phyloP scores from a whole-genome alignment of 1,284 basidiomycete species.

The Ganoderma boninense region DNA sequence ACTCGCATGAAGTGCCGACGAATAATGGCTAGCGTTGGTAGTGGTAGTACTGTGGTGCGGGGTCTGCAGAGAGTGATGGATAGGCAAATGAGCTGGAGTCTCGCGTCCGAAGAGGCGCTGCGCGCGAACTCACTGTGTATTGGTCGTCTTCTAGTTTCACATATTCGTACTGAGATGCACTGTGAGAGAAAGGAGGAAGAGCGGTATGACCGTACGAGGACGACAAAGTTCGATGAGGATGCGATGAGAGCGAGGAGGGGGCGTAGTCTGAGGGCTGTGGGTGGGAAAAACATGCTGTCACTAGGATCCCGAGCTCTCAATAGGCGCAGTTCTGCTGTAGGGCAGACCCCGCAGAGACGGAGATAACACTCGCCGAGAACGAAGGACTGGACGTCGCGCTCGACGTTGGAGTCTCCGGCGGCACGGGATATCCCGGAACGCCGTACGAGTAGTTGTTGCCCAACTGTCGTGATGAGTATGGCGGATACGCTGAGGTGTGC shows the following conservation, averaged over 20 bases:
- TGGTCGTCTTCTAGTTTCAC: slow-evolving; percentile 70
- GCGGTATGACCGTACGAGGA: slow-evolving; percentile 35
- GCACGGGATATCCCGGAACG: slow-evolving; percentile 55
- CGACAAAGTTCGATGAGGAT: slow-evolving; percentile 32
- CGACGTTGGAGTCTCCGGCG: slow-evolving; percentile 71
- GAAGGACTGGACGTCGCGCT: slow-evolving; percentile 77
- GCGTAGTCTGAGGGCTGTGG: slow-evolving; percentile 68
- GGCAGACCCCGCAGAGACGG: slow-evolving; percentile 42
- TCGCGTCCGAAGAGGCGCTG: neutral
- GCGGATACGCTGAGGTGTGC: slow-evolving; percentile 6
- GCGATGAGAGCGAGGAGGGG: slow-evolving; percentile 31
- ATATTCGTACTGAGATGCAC: slow-evolving; percentile 43
- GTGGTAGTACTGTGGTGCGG: slow-evolving; percentile 38
- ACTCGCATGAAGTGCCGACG: slow-evolving; percentile 36
- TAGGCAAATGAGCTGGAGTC: neutral
- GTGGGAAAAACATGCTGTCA: slow-evolving; percentile 48
- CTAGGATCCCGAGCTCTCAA: slow-evolving; percentile 55
- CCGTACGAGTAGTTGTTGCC: slow-evolving; percentile 51
- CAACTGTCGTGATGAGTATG: slow-evolving; percentile 31
- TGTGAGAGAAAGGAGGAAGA: slow-evolving; percentile 38
- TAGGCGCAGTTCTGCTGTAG: slow-evolving; percentile 38
- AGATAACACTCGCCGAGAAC: slow-evolving; percentile 81
- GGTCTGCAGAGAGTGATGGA: slow-evolving; percentile 17
- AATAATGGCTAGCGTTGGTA: slow-evolving; percentile 34
- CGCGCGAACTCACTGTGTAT: slow-evolving; percentile 55